phyloP scores from a whole-genome alignment of 2,329 filamentous ascomycete genomes.

The Pseudocercospora ulei region DNA sequence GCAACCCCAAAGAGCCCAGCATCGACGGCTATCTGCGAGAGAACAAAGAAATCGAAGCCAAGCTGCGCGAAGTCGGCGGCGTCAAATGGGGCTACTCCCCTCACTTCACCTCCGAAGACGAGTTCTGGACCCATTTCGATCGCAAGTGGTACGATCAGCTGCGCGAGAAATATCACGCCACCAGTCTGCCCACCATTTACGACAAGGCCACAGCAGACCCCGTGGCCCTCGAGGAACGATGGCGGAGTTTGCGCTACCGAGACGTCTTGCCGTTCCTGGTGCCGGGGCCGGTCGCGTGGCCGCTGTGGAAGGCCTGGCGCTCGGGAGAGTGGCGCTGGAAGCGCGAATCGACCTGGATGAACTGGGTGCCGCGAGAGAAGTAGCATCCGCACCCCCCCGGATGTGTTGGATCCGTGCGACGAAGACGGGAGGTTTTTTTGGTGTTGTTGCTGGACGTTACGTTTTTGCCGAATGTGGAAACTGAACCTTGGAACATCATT shows the following conservation, averaged over 20 bases:
- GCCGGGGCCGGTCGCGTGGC: background rate
- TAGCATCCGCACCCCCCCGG: too few relatives aligned
- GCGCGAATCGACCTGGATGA: constrained; percentile 12
- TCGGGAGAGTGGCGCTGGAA: constrained; percentile 10
- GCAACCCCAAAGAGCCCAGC: constrained; percentile 44
- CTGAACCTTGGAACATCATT: too few relatives aligned
- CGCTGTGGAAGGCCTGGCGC: constrained; percentile 8
- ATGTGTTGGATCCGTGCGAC: too few relatives aligned
- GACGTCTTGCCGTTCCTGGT: constrained; percentile 5
- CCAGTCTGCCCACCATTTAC: constrained; percentile 55
- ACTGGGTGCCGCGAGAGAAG: constrained; percentile 14
- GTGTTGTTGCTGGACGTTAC: too few relatives aligned
- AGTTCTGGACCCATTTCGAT: constrained; percentile 59
- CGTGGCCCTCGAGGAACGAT: constrained; percentile 1
- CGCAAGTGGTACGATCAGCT: constrained; percentile 52
- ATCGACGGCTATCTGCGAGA: constrained; percentile 49
- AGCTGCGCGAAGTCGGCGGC: constrained; percentile 58
- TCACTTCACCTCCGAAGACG: constrained; percentile 64
- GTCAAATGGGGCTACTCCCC: constrained; percentile 86
- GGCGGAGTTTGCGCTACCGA: constrained; percentile 1
- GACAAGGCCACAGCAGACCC: constrained; percentile 51
- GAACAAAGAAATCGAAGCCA: constrained; percentile 62
- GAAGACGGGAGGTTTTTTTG: too few relatives aligned
- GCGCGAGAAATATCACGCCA: constrained; percentile 53
- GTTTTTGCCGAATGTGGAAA: too few relatives aligned